phyloP scores from a whole-genome alignment of 257 asterid species.

The Solanum gandarillasii region DNA sequence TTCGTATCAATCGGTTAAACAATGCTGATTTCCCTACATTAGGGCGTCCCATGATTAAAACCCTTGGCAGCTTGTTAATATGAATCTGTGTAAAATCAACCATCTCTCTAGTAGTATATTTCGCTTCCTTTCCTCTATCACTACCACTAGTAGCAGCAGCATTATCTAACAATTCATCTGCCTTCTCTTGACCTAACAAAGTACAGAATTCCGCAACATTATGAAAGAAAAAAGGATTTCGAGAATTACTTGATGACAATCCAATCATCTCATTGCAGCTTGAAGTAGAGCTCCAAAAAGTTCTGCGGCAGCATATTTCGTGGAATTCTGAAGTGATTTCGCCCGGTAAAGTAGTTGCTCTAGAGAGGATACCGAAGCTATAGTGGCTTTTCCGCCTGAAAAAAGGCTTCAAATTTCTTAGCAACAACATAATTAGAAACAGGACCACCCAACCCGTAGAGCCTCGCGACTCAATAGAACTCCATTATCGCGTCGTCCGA shows the following conservation, averaged over 20 bases:
- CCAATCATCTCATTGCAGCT: neutral
- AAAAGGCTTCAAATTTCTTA: neutral
- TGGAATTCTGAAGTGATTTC: neutral
- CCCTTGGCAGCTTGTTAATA: constrained; percentile 69
- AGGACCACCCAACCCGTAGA: neutral
- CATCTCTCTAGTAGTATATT: constrained; percentile 20
- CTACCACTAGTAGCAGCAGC: constrained; percentile 7
- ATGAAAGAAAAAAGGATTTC: neutral
- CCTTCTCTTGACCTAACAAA: constrained; percentile 15
- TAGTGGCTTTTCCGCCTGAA: neutral
- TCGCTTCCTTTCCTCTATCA: constrained; percentile 17
- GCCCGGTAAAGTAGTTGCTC: neutral
- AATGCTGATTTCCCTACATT: constrained; percentile 95
- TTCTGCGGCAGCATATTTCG: neutral
- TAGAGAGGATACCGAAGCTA: neutral
- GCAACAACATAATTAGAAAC: neutral
- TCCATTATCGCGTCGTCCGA: neutral
- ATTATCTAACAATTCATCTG: constrained; percentile 9
- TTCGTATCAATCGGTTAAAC: constrained; percentile 84
- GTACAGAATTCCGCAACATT: constrained; percentile 24
- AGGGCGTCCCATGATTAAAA: constrained; percentile 81
- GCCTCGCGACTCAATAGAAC: neutral
- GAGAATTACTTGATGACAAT: neutral
- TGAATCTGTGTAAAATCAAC: constrained; percentile 70
- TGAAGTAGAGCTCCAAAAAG: neutral